phyloP scores from a whole-genome alignment of 495 filamentous ascomycete species.

The Penicillium paradoxum region DNA sequence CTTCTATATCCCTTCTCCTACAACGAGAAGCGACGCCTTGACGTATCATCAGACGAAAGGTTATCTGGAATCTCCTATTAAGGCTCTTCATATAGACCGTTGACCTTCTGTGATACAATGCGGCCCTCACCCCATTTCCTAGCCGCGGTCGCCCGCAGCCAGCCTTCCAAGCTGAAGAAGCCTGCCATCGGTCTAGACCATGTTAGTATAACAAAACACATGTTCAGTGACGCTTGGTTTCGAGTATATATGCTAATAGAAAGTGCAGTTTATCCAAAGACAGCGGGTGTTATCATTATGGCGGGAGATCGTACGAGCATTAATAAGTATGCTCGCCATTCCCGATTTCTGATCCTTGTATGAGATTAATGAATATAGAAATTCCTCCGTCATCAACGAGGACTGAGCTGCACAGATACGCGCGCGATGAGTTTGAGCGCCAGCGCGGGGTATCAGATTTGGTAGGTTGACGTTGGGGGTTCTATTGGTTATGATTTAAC shows the following conservation, averaged over 20 bases:
- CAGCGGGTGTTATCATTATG: slow-evolving; percentile 37
- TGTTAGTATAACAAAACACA: slow-evolving; percentile 21
- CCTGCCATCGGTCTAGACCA: slow-evolving; percentile 39
- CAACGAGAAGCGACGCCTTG: background rate
- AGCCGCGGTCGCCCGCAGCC: slow-evolving; percentile 27
- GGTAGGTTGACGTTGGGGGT: slow-evolving; percentile 42
- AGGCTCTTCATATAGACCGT: background rate
- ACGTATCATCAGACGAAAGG: background rate
- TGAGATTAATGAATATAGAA: slow-evolving; percentile 18
- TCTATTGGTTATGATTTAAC: background rate
- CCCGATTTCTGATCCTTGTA: background rate
- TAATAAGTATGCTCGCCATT: slow-evolving; percentile 29
- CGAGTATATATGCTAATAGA: slow-evolving; percentile 3
- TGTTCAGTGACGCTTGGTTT: background rate
- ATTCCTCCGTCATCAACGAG: slow-evolving; percentile 47
- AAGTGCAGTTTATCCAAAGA: slow-evolving; percentile 38
- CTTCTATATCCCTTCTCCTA: background rate
- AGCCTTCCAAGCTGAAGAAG: slow-evolving; percentile 35
- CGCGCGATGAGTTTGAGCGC: slow-evolving; percentile 70
- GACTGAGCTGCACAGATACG: slow-evolving; percentile 65
- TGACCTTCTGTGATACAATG: slow-evolving; percentile 31
- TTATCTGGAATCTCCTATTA: background rate
- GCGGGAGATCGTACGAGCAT: slow-evolving; percentile 36
- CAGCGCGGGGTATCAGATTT: slow-evolving; percentile 66
- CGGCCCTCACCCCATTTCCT: slow-evolving; percentile 24